Conservation (phyloP, 805 yeast species). For the Kluyveromyces lactis region DNA sequence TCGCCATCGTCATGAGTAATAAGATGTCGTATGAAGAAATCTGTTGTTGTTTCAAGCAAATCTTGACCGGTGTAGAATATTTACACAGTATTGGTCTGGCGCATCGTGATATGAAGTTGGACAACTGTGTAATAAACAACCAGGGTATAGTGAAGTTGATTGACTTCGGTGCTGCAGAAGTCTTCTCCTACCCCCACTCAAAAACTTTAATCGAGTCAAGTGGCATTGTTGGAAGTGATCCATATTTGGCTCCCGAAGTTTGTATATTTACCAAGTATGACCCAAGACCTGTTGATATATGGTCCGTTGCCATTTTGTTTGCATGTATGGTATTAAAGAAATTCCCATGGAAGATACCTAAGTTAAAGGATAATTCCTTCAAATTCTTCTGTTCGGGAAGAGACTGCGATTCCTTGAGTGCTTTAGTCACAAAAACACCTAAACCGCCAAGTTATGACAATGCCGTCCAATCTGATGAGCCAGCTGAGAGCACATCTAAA, state of each 20-base stretch:
- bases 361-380: conserved; percentile 71
- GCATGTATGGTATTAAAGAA: conserved; percentile 88
- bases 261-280: conserved; percentile 75
- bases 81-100: conserved; percentile 80
- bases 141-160: conserved; percentile 84
- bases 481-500: conserved; percentile 10
- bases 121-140: conserved; percentile 79
- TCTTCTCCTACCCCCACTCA: conserved; percentile 79
- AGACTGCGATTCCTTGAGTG: conserved; percentile 58
- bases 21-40: conserved; percentile 75
- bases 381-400: conserved; percentile 72
- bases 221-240: conserved; percentile 84
- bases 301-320: conserved; percentile 88
- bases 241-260: conserved; percentile 89
- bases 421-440: conserved; percentile 48
- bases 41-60: conserved; percentile 84
- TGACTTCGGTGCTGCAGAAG: conserved; percentile 91
- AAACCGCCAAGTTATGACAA: conserved; percentile 35
- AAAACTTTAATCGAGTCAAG: conserved; percentile 65
- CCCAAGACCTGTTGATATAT: conserved; percentile 88
- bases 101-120: conserved; percentile 85
- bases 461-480: conserved; percentile 8
- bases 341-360: conserved; percentile 94
- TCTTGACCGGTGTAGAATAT: conserved; percentile 71
- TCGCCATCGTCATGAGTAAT: conserved; percentile 91